These are phyloP conservation scores for Chaetomiaceae sp. DNA, from an alignment of 2,329 filamentous ascomycete species.

Conservation along the genomic window DNA sequence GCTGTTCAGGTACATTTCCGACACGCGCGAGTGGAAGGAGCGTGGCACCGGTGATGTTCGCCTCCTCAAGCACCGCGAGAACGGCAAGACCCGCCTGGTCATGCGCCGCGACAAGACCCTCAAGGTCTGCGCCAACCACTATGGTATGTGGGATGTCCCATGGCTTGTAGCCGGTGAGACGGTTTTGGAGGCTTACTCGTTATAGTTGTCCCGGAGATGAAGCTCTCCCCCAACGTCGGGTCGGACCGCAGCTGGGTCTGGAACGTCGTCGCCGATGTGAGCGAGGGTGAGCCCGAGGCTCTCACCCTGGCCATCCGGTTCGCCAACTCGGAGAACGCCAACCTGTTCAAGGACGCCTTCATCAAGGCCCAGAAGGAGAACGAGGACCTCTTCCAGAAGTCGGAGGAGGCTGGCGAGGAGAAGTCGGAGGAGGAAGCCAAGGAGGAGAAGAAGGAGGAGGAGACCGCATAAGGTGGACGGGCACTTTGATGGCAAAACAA, in stretches of 20 bases:
- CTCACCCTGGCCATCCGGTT: slow-evolving; percentile 96
- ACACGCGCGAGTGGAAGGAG: slow-evolving; percentile 97
- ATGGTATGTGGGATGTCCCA: slow-evolving; percentile 59
- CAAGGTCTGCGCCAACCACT: slow-evolving; percentile 99
- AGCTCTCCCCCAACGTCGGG: slow-evolving; percentile 94
- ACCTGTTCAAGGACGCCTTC: slow-evolving; percentile 95
- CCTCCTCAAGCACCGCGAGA: slow-evolving; percentile 97
- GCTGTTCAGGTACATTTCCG: slow-evolving; percentile 96
- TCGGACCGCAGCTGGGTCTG: slow-evolving; percentile 99
- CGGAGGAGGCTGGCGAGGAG: slow-evolving; percentile 28
- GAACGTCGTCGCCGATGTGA: slow-evolving; percentile 96
- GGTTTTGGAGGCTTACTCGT: slow-evolving; percentile 1
- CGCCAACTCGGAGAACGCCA: slow-evolving; percentile 96
- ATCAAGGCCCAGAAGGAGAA: slow-evolving; percentile 96
- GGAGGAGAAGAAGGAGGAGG: slow-evolving; percentile 25
- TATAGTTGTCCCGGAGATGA: slow-evolving; percentile 94
- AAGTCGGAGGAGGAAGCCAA: slow-evolving; percentile 26
- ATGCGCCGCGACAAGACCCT: slow-evolving; percentile 99
- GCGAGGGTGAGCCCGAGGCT: slow-evolving; percentile 94
- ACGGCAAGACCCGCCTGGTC: slow-evolving; percentile 92
- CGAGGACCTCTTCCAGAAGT: slow-evolving; percentile 71
- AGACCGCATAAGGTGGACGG: slow-evolving; percentile 15
- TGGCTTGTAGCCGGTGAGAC: background rate
- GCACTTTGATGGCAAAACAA: no score
- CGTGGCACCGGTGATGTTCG: slow-evolving; percentile 94